Evolutionary conservation across 257 asterid species (phyloP), one percentile per base, ranked within the genome.

Genomic region (Henckelia pumila): DNA sequence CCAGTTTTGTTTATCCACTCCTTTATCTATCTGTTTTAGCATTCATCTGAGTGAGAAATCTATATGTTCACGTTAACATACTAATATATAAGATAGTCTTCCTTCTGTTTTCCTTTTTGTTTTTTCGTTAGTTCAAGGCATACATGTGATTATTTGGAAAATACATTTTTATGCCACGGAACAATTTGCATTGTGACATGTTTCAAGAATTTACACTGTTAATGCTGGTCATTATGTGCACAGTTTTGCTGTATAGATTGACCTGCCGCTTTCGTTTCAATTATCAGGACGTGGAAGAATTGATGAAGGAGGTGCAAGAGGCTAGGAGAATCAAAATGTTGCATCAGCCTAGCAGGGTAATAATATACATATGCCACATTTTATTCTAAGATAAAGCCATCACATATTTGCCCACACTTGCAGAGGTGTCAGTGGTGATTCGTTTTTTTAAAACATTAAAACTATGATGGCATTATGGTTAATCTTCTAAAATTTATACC

Each of bases 291-390:
- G 29, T 89, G 80, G 96, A 92, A 14, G 96, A 92, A 77, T 73
- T 92, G 81, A 90, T 84, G 96, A 87, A 87, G 85, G 98, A 92
- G 83, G 96, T 92, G 77, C 91, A 87, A 40, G 96, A 89, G 83
- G 98, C 96, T 71, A 83, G 98, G 62, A 81, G 96, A 76, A 92
- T 92, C 80, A 89, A 86, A 85, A 89, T 89, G 96, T 79, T 89
- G 80, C 98, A 92, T 82, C 96, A 87, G 75, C 98, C 98, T 64
- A 89, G 96, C 76, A 84, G 85, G 96, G 98, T 89, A 76, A 56
- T 69, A 57, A 28, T 67, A 72, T 37, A 77, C 68, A 40, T 50
- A 44, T 26, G 63, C 67, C 21, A 49, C 66, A 56, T 47, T 66
- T 59, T 65, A 60, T 63, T 29, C 14, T 30, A 17, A 23, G 20